Evolutionary conservation across 768 basidiomycete species (phyloP), one percentile per base, ranked within the genome.

Genomic region (Rhodotorula taiwanensis): DNA sequence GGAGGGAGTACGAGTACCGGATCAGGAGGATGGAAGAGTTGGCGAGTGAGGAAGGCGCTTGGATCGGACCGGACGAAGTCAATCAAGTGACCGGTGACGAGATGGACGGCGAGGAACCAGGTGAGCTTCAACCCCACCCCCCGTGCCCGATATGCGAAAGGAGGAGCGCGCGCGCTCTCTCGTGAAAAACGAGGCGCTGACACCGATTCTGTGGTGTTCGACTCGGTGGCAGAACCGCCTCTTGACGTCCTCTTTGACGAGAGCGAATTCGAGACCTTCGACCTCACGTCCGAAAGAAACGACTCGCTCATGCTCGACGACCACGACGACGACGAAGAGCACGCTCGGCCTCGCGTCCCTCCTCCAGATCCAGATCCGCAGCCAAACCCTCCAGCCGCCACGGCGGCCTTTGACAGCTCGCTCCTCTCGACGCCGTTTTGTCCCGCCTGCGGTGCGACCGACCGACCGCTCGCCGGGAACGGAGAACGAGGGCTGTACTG

Each of bases 231-330:
- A 64, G 63, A 64, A 30, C 63, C 63, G 0, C 63, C 63, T 2
- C 52, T 25, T 31, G 63, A 59, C 52, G 23, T 64, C 41, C 48
- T 58, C 10, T 55, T 27, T 44, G 58, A 28, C 57, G 39, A 55
- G 25, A 20, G 44, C 54, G 48, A n/a, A 42, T 44, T 23, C 25
- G 23, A 15, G 31, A 39, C 25, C 39, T 47, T 30, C 55, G n/a
- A 36, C 45, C 45, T 27, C 62, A 30, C 34, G 16, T 4, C 49
- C 44, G 20, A 18, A 18, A 10, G 16, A 7, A 2, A n/a, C 33
- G 2, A 39, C 47, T 4, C 20, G 47, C 53, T 28, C 49, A n/a
- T 34, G 33, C 27, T 47, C 25, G 14, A 36, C 43, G 10, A 36
- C 48, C 6, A 50, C 53, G 1, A 47, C 45, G 6, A 8, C 31